phyloP scores from a whole-genome alignment of 2,329 filamentous ascomycete species.

The Sclerotinia sclerotiorum region DNA sequence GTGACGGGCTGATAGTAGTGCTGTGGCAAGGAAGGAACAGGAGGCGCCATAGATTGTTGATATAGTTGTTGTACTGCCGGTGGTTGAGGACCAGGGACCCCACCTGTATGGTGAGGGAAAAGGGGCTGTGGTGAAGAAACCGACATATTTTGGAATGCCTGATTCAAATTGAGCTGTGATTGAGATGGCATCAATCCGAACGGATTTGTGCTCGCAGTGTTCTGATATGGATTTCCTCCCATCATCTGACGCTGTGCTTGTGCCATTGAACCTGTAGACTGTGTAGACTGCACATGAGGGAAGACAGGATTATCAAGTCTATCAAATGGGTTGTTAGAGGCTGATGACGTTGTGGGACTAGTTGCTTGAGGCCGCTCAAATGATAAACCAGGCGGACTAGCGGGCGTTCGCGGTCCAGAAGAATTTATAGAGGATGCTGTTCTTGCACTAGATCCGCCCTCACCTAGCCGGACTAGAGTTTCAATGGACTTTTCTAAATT shows the following conservation, averaged over 20 bases:
- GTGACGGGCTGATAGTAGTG: conserved; percentile 37
- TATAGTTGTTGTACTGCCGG: conserved; percentile 42
- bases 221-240: conserved; percentile 37
- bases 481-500: conserved; percentile 86
- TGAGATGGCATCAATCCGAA: conserved; percentile 54
- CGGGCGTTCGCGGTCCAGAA: conserved; percentile 53
- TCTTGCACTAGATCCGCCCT: conserved; percentile 50
- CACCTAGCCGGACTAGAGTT: conserved; percentile 77
- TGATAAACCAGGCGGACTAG: conserved; percentile 33
- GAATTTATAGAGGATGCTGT: conserved; percentile 47
- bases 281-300: conserved; percentile 63
- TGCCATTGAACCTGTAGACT: conserved; percentile 62
- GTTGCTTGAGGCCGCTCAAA: conserved; percentile 34
- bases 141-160: conserved; percentile 74
- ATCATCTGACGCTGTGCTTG: conserved; percentile 47
- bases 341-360: conserved; percentile 45
- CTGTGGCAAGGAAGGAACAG: conserved; percentile 39
- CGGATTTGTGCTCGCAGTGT: conserved; percentile 57
- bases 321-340: conserved; percentile 62
- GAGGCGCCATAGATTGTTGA: conserved; percentile 41
- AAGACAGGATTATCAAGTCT: conserved; percentile 44
- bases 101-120: conserved; percentile 76
- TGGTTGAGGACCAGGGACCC: conserved; percentile 46
- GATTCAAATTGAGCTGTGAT: conserved; percentile 48
- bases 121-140: conserved; percentile 60